These are phyloP conservation scores for Thecaphora thlaspeos DNA, from an alignment of 1,284 basidiomycete species.

Conservation along the genomic window DNA sequence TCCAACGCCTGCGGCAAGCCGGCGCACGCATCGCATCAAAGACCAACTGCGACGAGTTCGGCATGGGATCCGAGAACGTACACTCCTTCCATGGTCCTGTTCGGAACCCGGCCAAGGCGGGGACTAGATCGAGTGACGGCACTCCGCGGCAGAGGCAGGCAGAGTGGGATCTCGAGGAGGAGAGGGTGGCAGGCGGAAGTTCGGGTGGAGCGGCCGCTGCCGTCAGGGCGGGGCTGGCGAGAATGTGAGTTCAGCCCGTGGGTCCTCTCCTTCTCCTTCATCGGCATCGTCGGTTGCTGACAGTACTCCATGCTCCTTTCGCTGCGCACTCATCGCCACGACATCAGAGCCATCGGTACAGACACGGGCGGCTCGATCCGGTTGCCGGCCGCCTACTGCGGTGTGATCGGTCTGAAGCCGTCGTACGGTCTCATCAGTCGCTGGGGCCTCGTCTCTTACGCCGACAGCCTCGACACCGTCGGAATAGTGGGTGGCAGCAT, in stretches of 20 bases:
- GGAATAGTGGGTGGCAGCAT: constrained; percentile 73
- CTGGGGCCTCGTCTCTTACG: constrained; percentile 88
- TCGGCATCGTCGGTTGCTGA: not conserved
- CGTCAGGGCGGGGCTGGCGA: constrained; percentile 37
- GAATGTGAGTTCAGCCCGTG: constrained; percentile 44
- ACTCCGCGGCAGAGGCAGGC: no score
- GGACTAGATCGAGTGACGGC: no score
- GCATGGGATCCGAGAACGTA: constrained; percentile 71
- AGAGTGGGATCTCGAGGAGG: constrained; percentile 57
- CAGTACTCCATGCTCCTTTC: no score
- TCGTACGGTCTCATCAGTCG: constrained; percentile 89
- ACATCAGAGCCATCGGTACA: constrained; percentile 73
- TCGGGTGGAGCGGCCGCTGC: constrained; percentile 56
- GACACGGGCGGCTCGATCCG: constrained; percentile 95
- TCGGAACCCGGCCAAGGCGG: constrained; percentile 32
- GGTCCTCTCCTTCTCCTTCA: no score
- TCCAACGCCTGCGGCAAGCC: constrained; percentile 65
- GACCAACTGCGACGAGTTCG: constrained; percentile 96
- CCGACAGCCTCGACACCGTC: constrained; percentile 91
- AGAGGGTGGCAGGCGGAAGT: constrained; percentile 64
- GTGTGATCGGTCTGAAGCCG: constrained; percentile 86
- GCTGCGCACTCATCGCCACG: no score
- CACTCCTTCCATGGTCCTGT: constrained; percentile 47
- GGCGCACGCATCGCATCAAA: constrained; percentile 80
- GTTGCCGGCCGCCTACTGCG: constrained; percentile 90